Conservation (phyloP, 1,284 basidiomycete genomes). For the Trichosporon ovoides region DNA sequence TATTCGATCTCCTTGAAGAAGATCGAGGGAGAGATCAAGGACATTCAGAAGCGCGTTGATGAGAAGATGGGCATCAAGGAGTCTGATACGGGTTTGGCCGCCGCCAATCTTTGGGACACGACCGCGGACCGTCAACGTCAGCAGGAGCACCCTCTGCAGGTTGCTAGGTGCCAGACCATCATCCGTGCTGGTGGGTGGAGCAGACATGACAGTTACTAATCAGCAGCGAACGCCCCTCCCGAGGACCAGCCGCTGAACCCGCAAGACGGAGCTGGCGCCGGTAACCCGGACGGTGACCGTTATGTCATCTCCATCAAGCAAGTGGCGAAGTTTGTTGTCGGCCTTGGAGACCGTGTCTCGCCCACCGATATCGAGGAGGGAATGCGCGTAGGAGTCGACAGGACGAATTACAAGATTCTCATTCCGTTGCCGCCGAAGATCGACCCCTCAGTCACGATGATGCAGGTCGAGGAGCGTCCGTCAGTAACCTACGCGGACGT, state of each 20-base stretch:
- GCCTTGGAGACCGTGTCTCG: slow-evolving; percentile 89
- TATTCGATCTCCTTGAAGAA: slow-evolving; percentile 86
- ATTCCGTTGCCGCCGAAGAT: slow-evolving; percentile 99
- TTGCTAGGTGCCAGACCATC: slow-evolving; percentile 98
- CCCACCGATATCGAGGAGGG: slow-evolving; percentile 99
- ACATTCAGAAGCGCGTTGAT: slow-evolving; percentile 93
- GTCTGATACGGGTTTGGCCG: slow-evolving; percentile 93
- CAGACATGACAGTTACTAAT: background rate
- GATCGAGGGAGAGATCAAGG: slow-evolving; percentile 88
- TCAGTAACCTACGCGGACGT: slow-evolving; percentile 98
- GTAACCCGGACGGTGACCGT: slow-evolving; percentile 78
- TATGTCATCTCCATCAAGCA: slow-evolving; percentile 99
- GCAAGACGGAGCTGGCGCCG: slow-evolving; percentile 48
- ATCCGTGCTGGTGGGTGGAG: slow-evolving; percentile 60
- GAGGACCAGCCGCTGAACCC: slow-evolving; percentile 49
- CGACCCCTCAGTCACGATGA: slow-evolving; percentile 99
- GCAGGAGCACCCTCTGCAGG: slow-evolving; percentile 88
- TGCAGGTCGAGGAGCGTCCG: slow-evolving; percentile 99
- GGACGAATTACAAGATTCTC: slow-evolving; percentile 96
- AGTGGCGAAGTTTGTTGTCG: slow-evolving; percentile 99
- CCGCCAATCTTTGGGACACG: slow-evolving; percentile 95
- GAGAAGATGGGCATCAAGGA: slow-evolving; percentile 99
- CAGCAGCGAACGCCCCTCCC: slow-evolving; percentile 60
- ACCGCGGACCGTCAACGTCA: slow-evolving; percentile 73
- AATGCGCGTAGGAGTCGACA: slow-evolving; percentile 81